Percentiles rank a stretch among this genome's conserved stretches.
Evolutionary conservation across 176 grass and related monocot genomes (phyloP).

Genomic region (Eragrostis curvula): DNA sequence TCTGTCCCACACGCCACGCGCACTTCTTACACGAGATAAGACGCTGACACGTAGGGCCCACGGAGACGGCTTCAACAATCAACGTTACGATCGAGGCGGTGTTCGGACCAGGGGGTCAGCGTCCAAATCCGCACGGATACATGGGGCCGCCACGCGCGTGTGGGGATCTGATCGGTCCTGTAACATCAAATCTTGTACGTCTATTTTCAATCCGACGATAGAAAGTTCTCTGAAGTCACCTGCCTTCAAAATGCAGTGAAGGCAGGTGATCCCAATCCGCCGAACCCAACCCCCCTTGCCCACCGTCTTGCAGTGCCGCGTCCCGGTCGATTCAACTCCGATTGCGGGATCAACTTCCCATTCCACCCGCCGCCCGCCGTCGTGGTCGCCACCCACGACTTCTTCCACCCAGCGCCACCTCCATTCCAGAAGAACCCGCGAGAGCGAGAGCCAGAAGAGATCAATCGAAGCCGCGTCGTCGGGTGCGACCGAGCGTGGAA

Average conservation of each 20-base stretch:
- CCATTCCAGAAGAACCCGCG: not conserved
- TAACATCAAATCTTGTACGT: no score
- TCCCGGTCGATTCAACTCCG: not conserved
- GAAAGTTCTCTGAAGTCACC: no score
- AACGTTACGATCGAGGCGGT: slow-evolving; percentile 31
- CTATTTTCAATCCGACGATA: no score
- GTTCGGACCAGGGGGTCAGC: slow-evolving; percentile 23
- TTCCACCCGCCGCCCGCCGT: not conserved
- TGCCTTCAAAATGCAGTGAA: no score
- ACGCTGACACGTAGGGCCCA: not conserved
- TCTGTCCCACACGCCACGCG: not conserved
- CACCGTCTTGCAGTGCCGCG: not conserved
- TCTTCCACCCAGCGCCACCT: not conserved
- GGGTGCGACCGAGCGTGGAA: not conserved
- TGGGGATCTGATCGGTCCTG: not conserved
- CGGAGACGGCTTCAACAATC: not conserved
- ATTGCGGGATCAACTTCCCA: slow-evolving; percentile 8
- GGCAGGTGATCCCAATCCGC: no score
- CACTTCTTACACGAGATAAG: not conserved
- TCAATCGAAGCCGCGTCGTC: not conserved
- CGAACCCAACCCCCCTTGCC: not conserved
- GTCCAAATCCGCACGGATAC: slow-evolving; percentile 10
- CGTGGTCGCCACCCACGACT: slow-evolving; percentile 38
- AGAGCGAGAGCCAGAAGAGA: not conserved
- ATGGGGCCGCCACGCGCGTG: not conserved